Base-by-base conservation (phyloP, 2,329 filamentous ascomycete species). In the Myriosclerotinia curreyana region DNA sequence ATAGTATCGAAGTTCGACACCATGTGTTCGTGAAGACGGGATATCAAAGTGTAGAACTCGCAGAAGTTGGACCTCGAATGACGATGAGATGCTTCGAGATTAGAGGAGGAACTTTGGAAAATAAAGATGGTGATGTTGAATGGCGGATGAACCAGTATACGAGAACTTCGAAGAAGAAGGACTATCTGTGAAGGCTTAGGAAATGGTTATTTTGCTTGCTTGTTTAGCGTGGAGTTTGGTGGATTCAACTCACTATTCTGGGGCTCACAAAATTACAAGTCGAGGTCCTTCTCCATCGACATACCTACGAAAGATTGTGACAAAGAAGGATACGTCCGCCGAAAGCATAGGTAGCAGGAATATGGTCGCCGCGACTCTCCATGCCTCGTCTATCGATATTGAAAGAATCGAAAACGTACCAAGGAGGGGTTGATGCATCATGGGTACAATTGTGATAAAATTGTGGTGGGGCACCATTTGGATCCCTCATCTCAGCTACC, bases 51-150 rank as follows among this genome's bases (percentile, higher is more conserved):
- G 91, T 98, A 3, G 92, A 96, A 76, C 78, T 96, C 71, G 88
- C 90, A 17, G 92, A 96, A 76, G 92, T 96, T 59, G 92, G 94
- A 0, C 95, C 95, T 1, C 83, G 95, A 64, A 96, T 98, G 91
- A 96, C 92, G n/a, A 95, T 98, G 92, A 83, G 92, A 70, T 80
- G 92, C 61, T 99, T 98, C 74, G 92, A 98, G 79, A 96, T 99
- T 67, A 84, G 93, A 54, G 89, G 88, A 61, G 94, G 95, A 20
- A 96, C 94, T 5, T 80, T 97, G 66, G 95, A 98, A 75, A 96
- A 93, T 73, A 96, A 96, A 76, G 91, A 96, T 70, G 94, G 94
- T 5, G 95, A 99, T 77, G 87, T 96, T 5, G 95, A 99, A 78
- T 99, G 95, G 95, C 90, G 95, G 68, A 81, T 99, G 68, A 96